Evolutionary conservation across 1,284 basidiomycete genomes (phyloP), one percentile per base, ranked within the genome.

Genomic region (Irpex sp.): DNA sequence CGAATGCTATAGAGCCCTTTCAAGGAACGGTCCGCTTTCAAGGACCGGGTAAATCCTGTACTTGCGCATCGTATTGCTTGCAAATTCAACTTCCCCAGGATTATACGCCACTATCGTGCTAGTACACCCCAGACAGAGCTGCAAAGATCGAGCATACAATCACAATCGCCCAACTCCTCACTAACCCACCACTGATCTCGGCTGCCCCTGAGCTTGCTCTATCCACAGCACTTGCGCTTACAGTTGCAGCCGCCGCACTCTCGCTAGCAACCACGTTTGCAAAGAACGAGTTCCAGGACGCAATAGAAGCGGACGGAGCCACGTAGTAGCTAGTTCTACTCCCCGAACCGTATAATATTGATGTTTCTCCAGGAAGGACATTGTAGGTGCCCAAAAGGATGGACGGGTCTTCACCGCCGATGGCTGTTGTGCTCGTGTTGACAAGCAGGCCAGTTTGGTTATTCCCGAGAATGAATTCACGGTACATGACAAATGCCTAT

Each of bases 381-480:
- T 54, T 54, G 53, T 54, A n/a, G 21, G 36, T 21, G 33, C 51
- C 55, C 31, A 31, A 7, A 13, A 39, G 19, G 4, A 63, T 13
- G 6, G 58, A n/a, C 3, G 53, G 15, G 33, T 57, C 46, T 54
- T 63, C 64, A 3, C 64, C 64, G 31, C 61, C 64, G 31, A 65
- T 49, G 21, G 60, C 62, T 11, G 62, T 7, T 9, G 43, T 43
- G 26, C 61, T 46, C 7, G 47, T 19, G 21, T 61, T 56, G 11
- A 58, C 53, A n/a, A 74, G 69, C 4, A 71, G 67, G 8, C 72
- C 68, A 2, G 69, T 72, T 39, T 68, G 66, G 58, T 71, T 74
- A 35, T 59, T 59, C 1, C 73, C 73, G 5, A 75, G 66, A 17
- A 74, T 66, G 65, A 75, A 74, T 66, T 74, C 72, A 31, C 72